These are phyloP conservation scores for Ceriops tagal DNA, from an alignment of 345 rosid genomes.

Conservation along the genomic window DNA sequence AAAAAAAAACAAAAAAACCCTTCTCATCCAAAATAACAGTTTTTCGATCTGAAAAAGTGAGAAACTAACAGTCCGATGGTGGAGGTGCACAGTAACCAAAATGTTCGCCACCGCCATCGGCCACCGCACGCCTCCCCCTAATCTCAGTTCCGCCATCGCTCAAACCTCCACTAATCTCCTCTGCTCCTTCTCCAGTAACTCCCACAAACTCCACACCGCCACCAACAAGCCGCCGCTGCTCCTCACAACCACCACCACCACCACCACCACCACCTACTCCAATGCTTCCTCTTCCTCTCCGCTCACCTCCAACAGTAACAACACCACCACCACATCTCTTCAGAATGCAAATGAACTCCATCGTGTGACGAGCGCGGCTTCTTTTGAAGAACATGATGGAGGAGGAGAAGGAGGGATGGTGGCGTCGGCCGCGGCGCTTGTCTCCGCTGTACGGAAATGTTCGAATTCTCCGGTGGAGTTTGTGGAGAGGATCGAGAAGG, in stretches of 20 bases:
- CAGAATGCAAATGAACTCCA: conserved; percentile 24
- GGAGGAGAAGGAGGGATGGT: conserved; percentile 27
- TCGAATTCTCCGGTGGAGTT: conserved; percentile 76
- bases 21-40: not conserved
- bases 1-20: not conserved
- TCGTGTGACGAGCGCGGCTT: conserved; percentile 41
- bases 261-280: conserved; percentile 15
- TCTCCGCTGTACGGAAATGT: conserved; percentile 57
- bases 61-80: too few species aligned
- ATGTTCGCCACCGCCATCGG: conserved; percentile 58
- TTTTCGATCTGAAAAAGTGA: too few species aligned
- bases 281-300: conserved; percentile 25
- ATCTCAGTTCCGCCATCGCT: conserved; percentile 5
- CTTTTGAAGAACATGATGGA: conserved; percentile 27
- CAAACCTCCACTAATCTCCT: conserved; percentile 17
- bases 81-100: not conserved
- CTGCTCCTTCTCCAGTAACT: conserved; percentile 15
- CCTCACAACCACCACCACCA: conserved; percentile 18
- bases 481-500: conserved; percentile 56
- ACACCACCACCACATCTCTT: not conserved
- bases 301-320: conserved; percentile 3
- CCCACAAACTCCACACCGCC: conserved; percentile 11
- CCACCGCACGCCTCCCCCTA: conserved; percentile 29
- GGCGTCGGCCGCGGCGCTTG: conserved; percentile 78
- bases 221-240: conserved; percentile 18